Evolutionary conservation across 345 rosid species (phyloP).

Genomic region (Limnanthes douglasii): DNA sequence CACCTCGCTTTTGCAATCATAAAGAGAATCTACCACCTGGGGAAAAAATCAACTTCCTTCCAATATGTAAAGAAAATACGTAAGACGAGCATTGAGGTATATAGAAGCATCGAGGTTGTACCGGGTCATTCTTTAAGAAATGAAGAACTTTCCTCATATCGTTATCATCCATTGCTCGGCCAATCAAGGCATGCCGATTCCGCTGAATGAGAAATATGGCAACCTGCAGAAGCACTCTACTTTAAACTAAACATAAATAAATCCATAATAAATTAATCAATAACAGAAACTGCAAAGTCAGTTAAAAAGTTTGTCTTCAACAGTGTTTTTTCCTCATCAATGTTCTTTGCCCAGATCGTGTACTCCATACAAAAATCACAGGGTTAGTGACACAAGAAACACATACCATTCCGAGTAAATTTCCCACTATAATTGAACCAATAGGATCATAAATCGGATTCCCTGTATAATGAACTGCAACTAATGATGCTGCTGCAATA

Average conservation of each 20-base stretch:
- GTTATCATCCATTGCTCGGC: slow-evolving; percentile 94
- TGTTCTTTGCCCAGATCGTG: background rate
- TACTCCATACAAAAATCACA: background rate
- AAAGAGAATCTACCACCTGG: slow-evolving; percentile 87
- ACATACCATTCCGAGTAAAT: slow-evolving; percentile 86
- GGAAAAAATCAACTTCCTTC: slow-evolving; percentile 7
- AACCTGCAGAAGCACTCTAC: slow-evolving; percentile 29
- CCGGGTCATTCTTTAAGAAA: slow-evolving; percentile 76
- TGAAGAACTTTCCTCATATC: slow-evolving; percentile 87
- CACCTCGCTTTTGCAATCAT: slow-evolving; percentile 99
- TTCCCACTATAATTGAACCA: slow-evolving; percentile 87
- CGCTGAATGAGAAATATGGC: slow-evolving; percentile 98
- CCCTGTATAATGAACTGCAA: slow-evolving; percentile 77
- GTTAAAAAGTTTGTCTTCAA: background rate
- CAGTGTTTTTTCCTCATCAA: background rate
- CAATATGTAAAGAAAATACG: background rate
- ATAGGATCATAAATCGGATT: slow-evolving; percentile 91
- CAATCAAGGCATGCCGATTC: slow-evolving; percentile 93
- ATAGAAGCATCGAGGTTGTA: slow-evolving; percentile 16
- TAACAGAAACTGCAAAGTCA: too few relatives aligned
- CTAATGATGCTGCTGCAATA: slow-evolving; percentile 78
- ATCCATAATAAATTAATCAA: too few relatives aligned
- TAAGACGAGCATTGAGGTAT: background rate
- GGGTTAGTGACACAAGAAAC: background rate
- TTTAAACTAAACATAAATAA: too few relatives aligned